phyloP scores from a whole-genome alignment of 768 basidiomycete species.

The Serendipita sp. region DNA sequence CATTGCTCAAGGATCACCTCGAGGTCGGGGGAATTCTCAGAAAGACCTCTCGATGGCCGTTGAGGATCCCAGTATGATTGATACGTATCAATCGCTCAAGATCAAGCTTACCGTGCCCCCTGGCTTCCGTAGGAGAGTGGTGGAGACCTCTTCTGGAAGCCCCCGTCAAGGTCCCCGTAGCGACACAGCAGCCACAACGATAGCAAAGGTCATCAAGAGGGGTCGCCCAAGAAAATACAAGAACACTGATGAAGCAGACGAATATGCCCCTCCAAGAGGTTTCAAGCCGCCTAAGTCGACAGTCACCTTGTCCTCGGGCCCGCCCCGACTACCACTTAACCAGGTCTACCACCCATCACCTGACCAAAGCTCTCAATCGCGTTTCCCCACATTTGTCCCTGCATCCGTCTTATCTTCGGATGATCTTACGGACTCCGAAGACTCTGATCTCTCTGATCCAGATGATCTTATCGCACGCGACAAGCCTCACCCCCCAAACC shows the following conservation, averaged over 20 bases:
- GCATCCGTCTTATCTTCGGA: slow-evolving; percentile 4
- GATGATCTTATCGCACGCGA: slow-evolving; percentile 1
- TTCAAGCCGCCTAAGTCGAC: neutral
- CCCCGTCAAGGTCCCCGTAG: neutral
- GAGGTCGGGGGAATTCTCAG: neutral
- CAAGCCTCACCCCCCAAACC: neutral
- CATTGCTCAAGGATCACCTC: neutral
- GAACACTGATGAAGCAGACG: neutral
- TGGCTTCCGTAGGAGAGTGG: neutral
- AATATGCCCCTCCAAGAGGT: slow-evolving; percentile 5
- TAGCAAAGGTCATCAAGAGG: neutral
- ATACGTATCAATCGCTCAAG: neutral
- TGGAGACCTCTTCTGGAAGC: neutral
- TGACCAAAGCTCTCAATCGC: neutral
- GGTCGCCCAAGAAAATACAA: neutral
- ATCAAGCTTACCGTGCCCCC: slow-evolving; percentile 1
- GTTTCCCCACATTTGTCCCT: slow-evolving; percentile 4
- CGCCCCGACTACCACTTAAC: neutral
- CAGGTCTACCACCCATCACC: slow-evolving; percentile 4
- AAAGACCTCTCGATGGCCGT: neutral
- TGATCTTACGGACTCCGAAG: neutral
- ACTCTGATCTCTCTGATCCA: neutral
- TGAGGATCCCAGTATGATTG: neutral
- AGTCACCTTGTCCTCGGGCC: neutral
- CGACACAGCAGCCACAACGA: neutral